Base-by-base conservation (phyloP, 177 flowering plant species). In the Vitis hybrid region DNA sequence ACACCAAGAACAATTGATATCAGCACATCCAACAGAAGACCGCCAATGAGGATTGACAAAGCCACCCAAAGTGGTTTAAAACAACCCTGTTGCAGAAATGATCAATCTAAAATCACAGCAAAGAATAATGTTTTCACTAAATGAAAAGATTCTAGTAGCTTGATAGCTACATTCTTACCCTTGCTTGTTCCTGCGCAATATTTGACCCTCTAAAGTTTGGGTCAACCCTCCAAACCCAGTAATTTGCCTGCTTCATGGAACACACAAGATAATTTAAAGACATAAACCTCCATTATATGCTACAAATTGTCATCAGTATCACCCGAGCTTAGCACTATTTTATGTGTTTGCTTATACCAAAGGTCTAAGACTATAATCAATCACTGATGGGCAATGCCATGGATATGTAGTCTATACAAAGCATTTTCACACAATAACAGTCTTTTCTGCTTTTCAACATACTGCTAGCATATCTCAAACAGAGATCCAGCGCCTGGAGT, bases 1-100 rank as follows among this genome's bases (percentile, higher is more conserved):
- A 91, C 91, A 61, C 97, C 97, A 57, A 91, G 89, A n/a, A 93
- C 84, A 64, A 91, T 75, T 12, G 94, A 89, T 81, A 91, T 88
- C 70, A 91, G 71, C 66, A 91, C 91, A 72, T 91, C 97, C 79
- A 91, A 71, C 61, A 91, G 65, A 24, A 91, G 87, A 46, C 94
- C 93, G 52, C 92, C 93, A 14, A 91, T 81, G 11, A 91, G 92
- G 59, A 91, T 88, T 4, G 87, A 81, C 70, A 91, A 88, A 24
- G 94, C 97, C 70, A 89, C 86, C 93, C 94, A 91, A 52, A 87
- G 89, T 16, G 93, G 93, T 74, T 85, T 86, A 71, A 82, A 81
- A 70, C 92, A 84, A 18, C 87, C 85, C 97, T 89, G 86, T 62
- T 48, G 56, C 35, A 59, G 54, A 56, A 52, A 49, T 3, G 6